Evolutionary conservation across 371 early-diverging fungal genomes (phyloP).

Genomic region (Haplosporangium sp.): DNA sequence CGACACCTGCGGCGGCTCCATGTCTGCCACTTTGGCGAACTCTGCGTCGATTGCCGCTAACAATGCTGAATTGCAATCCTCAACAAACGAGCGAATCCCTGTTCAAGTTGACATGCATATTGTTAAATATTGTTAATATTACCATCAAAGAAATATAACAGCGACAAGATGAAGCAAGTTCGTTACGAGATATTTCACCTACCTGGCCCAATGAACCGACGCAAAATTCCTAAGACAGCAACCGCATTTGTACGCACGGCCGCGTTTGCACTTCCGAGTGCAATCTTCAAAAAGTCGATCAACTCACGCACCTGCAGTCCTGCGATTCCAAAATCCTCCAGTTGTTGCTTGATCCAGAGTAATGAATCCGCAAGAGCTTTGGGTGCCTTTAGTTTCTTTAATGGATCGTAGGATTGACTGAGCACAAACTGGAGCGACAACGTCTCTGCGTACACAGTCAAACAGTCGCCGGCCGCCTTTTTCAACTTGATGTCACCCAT

Average conservation of each 20-base stretch:
- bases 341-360: conserved; percentile 80
- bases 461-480: conserved; percentile 81
- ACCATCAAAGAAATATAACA: background rate
- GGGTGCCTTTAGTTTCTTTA: conserved; percentile 87
- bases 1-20: conserved; percentile 82
- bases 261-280: conserved; percentile 84
- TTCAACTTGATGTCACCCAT: conserved; percentile 95
- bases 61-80: conserved; percentile 86
- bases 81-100: conserved; percentile 75
- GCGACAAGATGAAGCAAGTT: background rate
- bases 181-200: conserved; percentile 7
- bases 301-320: conserved; percentile 82
- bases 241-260: conserved; percentile 86
- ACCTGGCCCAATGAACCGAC: conserved; percentile 88
- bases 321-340: conserved; percentile 89
- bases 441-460: conserved; percentile 80
- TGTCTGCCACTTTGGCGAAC: conserved; percentile 85
- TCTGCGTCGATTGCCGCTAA: conserved; percentile 90
- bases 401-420: conserved; percentile 78
- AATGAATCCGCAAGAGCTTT: conserved; percentile 90
- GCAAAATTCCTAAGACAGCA: conserved; percentile 80
- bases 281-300: conserved; percentile 85
- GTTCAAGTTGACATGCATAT: background rate
- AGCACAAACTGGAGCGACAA: conserved; percentile 85
- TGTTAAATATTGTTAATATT: background rate